Evolutionary conservation across 2,329 filamentous ascomycete genomes (phyloP), one percentile per base, ranked within the genome.

Genomic region (Cladosporium sp.): DNA sequence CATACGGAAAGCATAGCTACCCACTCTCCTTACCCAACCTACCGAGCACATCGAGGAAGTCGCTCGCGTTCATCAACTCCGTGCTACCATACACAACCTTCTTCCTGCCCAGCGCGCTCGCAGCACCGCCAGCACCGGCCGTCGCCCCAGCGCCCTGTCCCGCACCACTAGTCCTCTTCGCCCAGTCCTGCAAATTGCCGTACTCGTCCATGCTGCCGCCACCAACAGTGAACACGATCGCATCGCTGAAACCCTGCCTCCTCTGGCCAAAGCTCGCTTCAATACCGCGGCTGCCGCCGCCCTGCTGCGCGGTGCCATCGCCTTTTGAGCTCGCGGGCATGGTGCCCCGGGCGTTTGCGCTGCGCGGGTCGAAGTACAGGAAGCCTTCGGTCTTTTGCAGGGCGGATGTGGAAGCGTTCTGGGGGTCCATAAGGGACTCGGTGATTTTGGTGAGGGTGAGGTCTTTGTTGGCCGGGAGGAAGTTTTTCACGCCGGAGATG

Each of bases 171-270:
- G 92, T 93, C 70, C 94, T 86, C 77, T 87, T 88, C 5, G 94
- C 92, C 95, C 95, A 99, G 76, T 98, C 95, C 77, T 97, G 92
- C 76, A 99, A 78, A 78, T 99, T 99, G 24, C 93, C 94, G 77
- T 98, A 99, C 78, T 99, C 95, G 73, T 99, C 95, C 92, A 99
- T 98, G 76, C 93, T 97, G 51, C 95, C 95, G 57, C 96, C 95
- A 4, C 95, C 95, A 11, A 79, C 77, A 21, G 76, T 77, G 65
- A 79, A 79, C 0, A 79, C 78, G 47, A 79, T 78, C 1, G 77
- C 78, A 59, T 79, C 78, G 65, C 74, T 78, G 67, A 79, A 79
- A 18, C 76, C 77, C 65, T 79, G 77, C 64, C 94, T 84, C 67
- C 93, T 83, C 79, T 98, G 94, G 1, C 94, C 95, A 78, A 98